Evolutionary conservation across 768 basidiomycete species (phyloP).

Genomic region (Suillus bovinus): DNA sequence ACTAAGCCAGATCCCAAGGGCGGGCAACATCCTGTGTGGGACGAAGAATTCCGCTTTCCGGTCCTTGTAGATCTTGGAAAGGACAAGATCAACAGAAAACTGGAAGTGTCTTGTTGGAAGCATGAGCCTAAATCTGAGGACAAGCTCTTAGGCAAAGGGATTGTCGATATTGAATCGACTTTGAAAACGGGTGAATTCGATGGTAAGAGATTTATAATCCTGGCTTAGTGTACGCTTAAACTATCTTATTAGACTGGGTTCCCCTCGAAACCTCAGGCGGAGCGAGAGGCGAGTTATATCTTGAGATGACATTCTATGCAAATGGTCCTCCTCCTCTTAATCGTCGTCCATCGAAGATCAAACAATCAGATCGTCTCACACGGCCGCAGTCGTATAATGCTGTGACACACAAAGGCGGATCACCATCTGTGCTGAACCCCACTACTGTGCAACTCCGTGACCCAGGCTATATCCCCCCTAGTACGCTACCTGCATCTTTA

Average conservation of each 20-base stretch:
- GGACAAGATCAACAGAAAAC: constrained; percentile 43
- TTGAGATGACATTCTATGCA: constrained; percentile 93
- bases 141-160: constrained; percentile 69
- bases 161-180: constrained; percentile 75
- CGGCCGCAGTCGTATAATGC: constrained; percentile 36
- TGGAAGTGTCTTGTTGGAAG: constrained; percentile 79
- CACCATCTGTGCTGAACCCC: not conserved
- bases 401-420: constrained; percentile 10
- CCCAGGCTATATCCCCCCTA: constrained; percentile 9
- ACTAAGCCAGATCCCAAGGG: constrained; percentile 80
- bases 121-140: constrained; percentile 76
- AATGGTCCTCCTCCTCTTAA: constrained; percentile 57
- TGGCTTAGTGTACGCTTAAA: not conserved
- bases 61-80: constrained; percentile 63
- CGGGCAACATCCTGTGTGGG: constrained; percentile 94
- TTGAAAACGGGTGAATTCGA: constrained; percentile 89
- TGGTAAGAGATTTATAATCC: constrained; percentile 45
- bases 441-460: constrained; percentile 9
- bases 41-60: constrained; percentile 81
- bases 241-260: constrained; percentile 59
- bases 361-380: constrained; percentile 49
- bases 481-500: constrained; percentile 24
- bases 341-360: constrained; percentile 55
- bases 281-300: constrained; percentile 80
- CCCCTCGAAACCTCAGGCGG: constrained; percentile 56